Base-by-base conservation (phyloP, 2,329 filamentous ascomycete species). In the Diaporthe sp. region DNA sequence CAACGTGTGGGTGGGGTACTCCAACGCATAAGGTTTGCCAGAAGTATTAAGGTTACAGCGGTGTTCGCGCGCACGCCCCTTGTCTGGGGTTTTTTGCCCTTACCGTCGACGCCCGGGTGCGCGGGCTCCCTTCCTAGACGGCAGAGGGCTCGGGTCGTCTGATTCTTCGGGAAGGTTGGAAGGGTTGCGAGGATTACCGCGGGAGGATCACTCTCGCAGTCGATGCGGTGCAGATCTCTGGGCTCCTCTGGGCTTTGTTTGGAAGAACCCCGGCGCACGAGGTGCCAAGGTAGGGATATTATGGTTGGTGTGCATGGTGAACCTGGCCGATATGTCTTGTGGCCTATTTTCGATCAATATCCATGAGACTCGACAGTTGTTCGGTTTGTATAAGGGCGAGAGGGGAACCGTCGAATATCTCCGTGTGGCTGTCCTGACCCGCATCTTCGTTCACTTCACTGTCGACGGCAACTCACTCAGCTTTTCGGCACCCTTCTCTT, bases 121-220 rank as follows among this genome's bases (percentile, higher is more conserved):
- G 42, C 61, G n/a, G 63, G 47, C 63, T 53, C 63, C 63, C 63
- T 68, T 68, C 63, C 32, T 32, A 53, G 63, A 53, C 30, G 63
- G 63, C 47, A 68, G 44, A 27, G 10, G 47, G n/a, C 19, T 32
- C 42, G 47, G 44, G 63, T 66, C 63, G 63, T 66, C 63, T 66
- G 63, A 51, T 66, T 66, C 63, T 66, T 66, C 44, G 63, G 63
- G 63, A 66, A 27, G 63, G 44, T 66, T 66, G 63, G 44, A 66
- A 51, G 47, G 63, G 63, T 22, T 68, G 63, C 63, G 63, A 68
- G 63, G 63, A 53, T 53, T 15, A 53, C 47, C 47, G 63, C 27
- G 63, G 63, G 63, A 66, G n/a, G 63, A 51, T 19, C 44, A 66
- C 63, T 66, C 44, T 66, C 25, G 30, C 30, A 51, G 44, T 66